These are phyloP conservation scores for Schizopora paradoxa DNA, from an alignment of 1,284 basidiomycete species.

Conservation along the genomic window DNA sequence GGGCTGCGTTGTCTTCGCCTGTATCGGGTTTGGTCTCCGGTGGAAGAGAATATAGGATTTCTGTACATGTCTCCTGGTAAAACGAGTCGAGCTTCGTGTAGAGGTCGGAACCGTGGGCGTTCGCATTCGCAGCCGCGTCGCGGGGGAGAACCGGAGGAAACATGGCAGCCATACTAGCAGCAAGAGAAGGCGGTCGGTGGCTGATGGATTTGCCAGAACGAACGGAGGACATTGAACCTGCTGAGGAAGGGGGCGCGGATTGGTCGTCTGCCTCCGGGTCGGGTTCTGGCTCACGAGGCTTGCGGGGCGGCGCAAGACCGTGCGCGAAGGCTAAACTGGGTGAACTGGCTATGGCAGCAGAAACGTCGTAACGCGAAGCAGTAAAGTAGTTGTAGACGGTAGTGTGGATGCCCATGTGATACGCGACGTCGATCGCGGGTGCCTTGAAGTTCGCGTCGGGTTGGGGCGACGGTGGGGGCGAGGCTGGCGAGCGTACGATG, in stretches of 20 bases:
- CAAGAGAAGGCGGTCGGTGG: too few relatives aligned
- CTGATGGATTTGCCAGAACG: too few relatives aligned
- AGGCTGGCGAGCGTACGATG: constrained; percentile 63
- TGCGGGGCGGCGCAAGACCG: too few relatives aligned
- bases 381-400: constrained; percentile 75
- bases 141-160: too few relatives aligned
- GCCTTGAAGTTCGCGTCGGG: too few relatives aligned
- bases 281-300: constrained; percentile 47
- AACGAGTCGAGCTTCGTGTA: constrained; percentile 67
- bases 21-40: too few relatives aligned
- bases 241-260: constrained; percentile 22
- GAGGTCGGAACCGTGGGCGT: constrained; percentile 53
- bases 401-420: constrained; percentile 72
- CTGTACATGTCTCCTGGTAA: constrained; percentile 52
- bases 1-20: constrained; percentile 60
- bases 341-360: not conserved
- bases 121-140: constrained; percentile 25
- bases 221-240: too few relatives aligned
- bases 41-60: constrained; percentile 56
- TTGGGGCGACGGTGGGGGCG: constrained; percentile 40
- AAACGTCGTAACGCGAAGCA: constrained; percentile 19
- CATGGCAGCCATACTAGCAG: too few relatives aligned
- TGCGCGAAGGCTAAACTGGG: not conserved
- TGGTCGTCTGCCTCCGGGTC: constrained; percentile 25
- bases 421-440: constrained; percentile 62